phyloP scores from a whole-genome alignment of 352 stramenopile genomes.

The Globisporangium abappressorium region DNA sequence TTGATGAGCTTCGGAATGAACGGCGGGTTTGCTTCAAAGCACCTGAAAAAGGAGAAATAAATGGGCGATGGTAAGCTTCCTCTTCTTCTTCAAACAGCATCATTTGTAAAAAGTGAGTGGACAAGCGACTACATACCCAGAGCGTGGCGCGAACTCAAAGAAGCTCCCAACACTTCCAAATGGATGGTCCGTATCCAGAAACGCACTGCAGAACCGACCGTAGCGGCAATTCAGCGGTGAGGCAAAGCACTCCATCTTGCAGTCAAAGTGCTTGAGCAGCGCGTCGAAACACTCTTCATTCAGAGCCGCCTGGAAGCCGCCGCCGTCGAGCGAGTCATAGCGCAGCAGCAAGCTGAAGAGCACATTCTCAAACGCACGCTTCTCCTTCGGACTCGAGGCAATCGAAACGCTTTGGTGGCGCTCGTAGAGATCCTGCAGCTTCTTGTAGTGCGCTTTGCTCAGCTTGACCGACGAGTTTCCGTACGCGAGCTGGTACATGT shows the following conservation, averaged over 20 bases:
- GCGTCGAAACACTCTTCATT: conserved; percentile 92
- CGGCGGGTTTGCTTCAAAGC: conserved; percentile 94
- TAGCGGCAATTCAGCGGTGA: conserved; percentile 94
- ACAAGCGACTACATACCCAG: conserved; percentile 34
- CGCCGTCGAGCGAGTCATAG: conserved; percentile 93
- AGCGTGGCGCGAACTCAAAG: conserved; percentile 89
- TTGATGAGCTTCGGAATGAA: conserved; percentile 93
- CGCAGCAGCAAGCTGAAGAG: conserved; percentile 89
- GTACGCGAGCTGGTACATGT: conserved; percentile 55
- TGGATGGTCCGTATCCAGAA: conserved; percentile 79
- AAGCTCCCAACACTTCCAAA: conserved; percentile 94
- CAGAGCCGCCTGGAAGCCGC: conserved; percentile 90
- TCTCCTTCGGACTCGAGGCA: conserved; percentile 19
- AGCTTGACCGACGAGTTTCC: conserved; percentile 74
- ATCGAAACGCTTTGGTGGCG: conserved; percentile 30
- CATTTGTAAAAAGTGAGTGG: background rate
- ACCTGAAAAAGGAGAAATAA: conserved; percentile 24
- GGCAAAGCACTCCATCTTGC: conserved; percentile 92
- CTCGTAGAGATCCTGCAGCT: conserved; percentile 83
- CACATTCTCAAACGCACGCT: conserved; percentile 58
- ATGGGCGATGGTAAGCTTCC: conserved; percentile 2
- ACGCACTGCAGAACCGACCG: conserved; percentile 88
- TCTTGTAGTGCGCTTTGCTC: conserved; percentile 78
- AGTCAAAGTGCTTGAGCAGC: conserved; percentile 89
- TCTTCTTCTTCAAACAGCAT: background rate